These are phyloP conservation scores for Bacidia rubella DNA, from an alignment of 495 filamentous ascomycete species.

Conservation along the genomic window DNA sequence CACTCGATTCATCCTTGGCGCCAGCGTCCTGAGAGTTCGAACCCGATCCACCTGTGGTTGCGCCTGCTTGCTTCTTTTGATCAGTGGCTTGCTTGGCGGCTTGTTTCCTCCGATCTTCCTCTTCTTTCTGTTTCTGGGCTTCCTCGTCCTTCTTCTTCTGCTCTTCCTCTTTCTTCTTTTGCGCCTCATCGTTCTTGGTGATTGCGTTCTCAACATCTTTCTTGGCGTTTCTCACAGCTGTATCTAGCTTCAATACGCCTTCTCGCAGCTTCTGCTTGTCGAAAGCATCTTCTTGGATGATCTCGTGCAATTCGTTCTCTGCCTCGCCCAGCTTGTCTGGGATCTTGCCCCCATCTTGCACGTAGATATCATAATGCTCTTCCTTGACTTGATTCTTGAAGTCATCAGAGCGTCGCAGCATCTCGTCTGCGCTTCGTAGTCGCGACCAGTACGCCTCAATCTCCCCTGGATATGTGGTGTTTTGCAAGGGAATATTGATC, in stretches of 20 bases:
- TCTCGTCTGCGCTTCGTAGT: background rate
- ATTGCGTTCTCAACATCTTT: background rate
- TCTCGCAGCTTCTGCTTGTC: background rate
- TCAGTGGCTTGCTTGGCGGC: background rate
- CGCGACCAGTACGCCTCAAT: background rate
- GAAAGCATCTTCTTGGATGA: background rate
- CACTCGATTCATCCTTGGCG: background rate
- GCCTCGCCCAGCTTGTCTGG: background rate
- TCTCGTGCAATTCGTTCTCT: background rate
- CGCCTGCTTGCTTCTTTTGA: background rate
- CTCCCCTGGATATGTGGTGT: background rate
- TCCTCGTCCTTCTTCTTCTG: background rate
- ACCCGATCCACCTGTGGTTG: conserved; percentile 11
- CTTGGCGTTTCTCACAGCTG: background rate
- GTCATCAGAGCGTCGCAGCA: background rate
- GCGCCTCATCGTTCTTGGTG: background rate
- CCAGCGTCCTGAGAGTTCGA: background rate
- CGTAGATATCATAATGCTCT: background rate
- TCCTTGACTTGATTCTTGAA: background rate
- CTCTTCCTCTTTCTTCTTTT: background rate
- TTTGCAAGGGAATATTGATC: conserved; percentile 1
- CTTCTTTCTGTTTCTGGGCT: background rate
- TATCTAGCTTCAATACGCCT: background rate
- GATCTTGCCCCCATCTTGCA: background rate
- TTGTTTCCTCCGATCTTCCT: background rate